These are phyloP conservation scores for Cymbidium sinense DNA, from an alignment of 106 monocot species.

Conservation along the genomic window DNA sequence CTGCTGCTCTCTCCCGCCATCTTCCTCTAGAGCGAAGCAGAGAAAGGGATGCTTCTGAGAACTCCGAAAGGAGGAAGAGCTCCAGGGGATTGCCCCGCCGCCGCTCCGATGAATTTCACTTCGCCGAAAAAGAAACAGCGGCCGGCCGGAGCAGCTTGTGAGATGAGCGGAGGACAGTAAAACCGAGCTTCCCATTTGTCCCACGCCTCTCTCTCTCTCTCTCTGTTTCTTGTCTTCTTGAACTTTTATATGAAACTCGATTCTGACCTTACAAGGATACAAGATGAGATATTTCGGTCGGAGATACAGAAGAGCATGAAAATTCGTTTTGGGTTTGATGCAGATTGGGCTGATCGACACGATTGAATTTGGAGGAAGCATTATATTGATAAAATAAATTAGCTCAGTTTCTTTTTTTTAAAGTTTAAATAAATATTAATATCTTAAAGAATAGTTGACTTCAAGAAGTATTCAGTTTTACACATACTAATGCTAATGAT, in stretches of 20 bases:
- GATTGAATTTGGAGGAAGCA: too few species aligned
- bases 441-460: too few species aligned
- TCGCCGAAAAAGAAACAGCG: not conserved
- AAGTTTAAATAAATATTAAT: too few species aligned
- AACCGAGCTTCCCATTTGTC: not conserved
- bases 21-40: not conserved
- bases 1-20: not conserved
- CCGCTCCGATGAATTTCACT: not conserved
- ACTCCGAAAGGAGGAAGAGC: not conserved
- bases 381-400: too few species aligned
- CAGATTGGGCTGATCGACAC: too few species aligned
- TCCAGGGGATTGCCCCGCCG: not conserved
- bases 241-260: not conserved
- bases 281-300: too few species aligned
- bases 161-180: constrained; percentile 1
- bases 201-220: not conserved
- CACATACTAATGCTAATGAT: too few species aligned
- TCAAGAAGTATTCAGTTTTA: too few species aligned
- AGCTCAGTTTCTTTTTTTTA: too few species aligned
- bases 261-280: too few species aligned
- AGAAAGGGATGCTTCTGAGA: not conserved
- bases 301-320: too few species aligned
- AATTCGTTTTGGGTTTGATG: too few species aligned
- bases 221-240: not conserved
- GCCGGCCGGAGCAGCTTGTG: not conserved